Evolutionary conservation across 176 grass and related monocot species (phyloP).

Genomic region (Leersia perrieri): DNA sequence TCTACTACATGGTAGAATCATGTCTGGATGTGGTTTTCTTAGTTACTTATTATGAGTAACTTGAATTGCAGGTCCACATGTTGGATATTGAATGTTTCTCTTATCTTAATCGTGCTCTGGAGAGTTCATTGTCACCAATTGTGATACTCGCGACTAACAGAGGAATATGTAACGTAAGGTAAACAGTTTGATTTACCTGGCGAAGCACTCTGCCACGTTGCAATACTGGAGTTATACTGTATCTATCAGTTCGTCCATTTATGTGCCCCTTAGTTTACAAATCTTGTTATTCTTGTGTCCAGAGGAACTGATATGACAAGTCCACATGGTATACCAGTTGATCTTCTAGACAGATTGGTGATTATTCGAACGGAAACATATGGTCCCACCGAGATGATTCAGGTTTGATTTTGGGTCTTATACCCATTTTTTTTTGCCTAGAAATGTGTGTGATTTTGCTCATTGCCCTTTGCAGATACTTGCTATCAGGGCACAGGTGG

Average conservation of each 20-base stretch:
- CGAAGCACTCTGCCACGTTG: conserved; percentile 1
- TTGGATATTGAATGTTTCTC: conserved; percentile 96
- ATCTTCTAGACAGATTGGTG: conserved; percentile 92
- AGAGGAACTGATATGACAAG: conserved; percentile 99
- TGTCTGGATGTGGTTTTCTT: not conserved
- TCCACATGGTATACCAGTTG: conserved; percentile 89
- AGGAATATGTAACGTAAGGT: conserved; percentile 96
- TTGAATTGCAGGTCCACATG: conserved; percentile 79
- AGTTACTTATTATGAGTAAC: not conserved
- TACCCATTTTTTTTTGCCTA: conserved; percentile 32
- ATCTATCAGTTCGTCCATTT: not conserved
- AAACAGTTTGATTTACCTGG: conserved; percentile 18
- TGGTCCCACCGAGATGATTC: conserved; percentile 89
- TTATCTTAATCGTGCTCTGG: conserved; percentile 92
- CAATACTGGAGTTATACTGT: not conserved
- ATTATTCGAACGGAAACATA: conserved; percentile 91
- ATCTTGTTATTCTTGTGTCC: conserved; percentile 29
- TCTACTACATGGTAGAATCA: conserved; percentile 8
- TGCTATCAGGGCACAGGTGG: conserved; percentile 90
- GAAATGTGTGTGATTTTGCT: conserved; percentile 19
- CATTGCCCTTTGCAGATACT: conserved; percentile 54
- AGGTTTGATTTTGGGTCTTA: conserved; percentile 48
- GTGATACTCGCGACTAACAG: conserved; percentile 92
- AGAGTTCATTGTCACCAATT: conserved; percentile 83
- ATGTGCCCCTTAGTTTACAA: conserved; percentile 7